A percentile compares a stretch with the other conserved stretches of the same genome.
These are phyloP conservation scores for Trametes villosa DNA, from an alignment of 768 basidiomycete genomes.

Conservation along the genomic window DNA sequence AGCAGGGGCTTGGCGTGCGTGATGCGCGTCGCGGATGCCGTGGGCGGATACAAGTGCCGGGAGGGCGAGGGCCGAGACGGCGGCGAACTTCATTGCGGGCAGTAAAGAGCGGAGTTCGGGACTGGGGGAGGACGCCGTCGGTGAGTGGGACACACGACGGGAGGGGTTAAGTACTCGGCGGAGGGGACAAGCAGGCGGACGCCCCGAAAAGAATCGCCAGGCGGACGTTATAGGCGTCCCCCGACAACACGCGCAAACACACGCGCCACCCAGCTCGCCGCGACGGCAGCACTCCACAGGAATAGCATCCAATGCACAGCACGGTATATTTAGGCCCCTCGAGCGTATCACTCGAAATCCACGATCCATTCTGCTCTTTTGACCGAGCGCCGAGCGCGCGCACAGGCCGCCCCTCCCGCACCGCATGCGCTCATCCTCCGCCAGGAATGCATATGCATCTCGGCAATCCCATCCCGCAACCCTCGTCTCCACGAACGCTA, in stretches of 20 bases:
- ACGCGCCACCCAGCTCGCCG: constrained; percentile 14
- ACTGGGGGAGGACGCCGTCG: constrained; percentile 12
- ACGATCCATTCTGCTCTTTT: constrained; percentile 10
- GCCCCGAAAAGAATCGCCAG: neutral
- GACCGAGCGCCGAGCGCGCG: neutral
- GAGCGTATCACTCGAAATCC: constrained; percentile 7
- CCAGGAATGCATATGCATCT: constrained; percentile 1
- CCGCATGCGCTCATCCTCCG: constrained; percentile 11
- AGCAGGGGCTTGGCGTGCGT: constrained; percentile 32
- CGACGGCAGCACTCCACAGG: constrained; percentile 7
- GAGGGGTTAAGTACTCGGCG: neutral
- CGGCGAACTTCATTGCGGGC: constrained; percentile 35
- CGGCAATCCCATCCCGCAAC: neutral
- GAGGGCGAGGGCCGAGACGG: constrained; percentile 38
- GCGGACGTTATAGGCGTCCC: neutral
- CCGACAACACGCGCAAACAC: constrained; percentile 19
- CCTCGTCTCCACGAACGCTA: neutral
- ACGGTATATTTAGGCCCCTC: constrained; percentile 11
- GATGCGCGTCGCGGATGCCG: constrained; percentile 23
- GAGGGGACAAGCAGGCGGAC: constrained; percentile 3
- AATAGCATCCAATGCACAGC: constrained; percentile 23
- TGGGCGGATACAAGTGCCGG: constrained; percentile 49
- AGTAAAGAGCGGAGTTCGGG: constrained; percentile 13
- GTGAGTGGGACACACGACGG: constrained; percentile 6
- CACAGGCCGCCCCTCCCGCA: neutral